A percentile compares a stretch with the other conserved stretches of the same genome.
Evolutionary conservation across 192 early-diverging fungal species (phyloP).

Genomic region (Pilaira anomala): DNA sequence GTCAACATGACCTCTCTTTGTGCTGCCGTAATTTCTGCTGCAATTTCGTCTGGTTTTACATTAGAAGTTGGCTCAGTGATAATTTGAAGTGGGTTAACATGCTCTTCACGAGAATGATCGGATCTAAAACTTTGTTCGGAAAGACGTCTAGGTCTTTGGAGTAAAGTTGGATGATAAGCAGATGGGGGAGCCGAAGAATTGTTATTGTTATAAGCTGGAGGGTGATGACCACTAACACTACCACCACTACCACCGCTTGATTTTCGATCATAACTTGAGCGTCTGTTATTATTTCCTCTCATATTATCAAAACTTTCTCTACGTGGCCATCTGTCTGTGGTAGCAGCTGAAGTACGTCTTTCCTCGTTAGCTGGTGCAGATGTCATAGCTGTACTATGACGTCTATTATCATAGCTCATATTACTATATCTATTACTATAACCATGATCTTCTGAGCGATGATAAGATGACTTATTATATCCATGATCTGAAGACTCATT

Average conservation of each 20-base stretch:
- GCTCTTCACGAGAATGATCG: slow-evolving; percentile 18
- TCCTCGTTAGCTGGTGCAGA: background rate
- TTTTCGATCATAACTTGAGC: slow-evolving; percentile 11
- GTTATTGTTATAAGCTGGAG: no score
- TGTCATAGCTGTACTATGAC: background rate
- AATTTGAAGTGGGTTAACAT: background rate
- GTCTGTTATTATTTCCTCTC: background rate
- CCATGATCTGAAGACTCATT: background rate
- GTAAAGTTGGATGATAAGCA: slow-evolving; percentile 25
- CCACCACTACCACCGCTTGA: no score
- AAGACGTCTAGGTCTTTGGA: slow-evolving; percentile 24
- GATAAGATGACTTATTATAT: background rate
- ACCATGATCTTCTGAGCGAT: slow-evolving; percentile 7
- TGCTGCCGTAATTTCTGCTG: slow-evolving; percentile 27
- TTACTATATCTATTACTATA: background rate
- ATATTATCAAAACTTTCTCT: slow-evolving; percentile 1
- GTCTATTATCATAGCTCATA: slow-evolving; percentile 9
- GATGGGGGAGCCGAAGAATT: background rate
- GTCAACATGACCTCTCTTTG: slow-evolving; percentile 38
- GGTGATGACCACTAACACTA: no score
- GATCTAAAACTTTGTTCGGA: slow-evolving; percentile 23
- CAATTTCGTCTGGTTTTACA: slow-evolving; percentile 7
- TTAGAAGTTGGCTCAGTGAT: background rate
- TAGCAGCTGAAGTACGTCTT: background rate
- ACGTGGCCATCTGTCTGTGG: slow-evolving; percentile 8